Evolutionary conservation across 345 rosid species (phyloP).

Genomic region (Diplotaxis tenuifolia): DNA sequence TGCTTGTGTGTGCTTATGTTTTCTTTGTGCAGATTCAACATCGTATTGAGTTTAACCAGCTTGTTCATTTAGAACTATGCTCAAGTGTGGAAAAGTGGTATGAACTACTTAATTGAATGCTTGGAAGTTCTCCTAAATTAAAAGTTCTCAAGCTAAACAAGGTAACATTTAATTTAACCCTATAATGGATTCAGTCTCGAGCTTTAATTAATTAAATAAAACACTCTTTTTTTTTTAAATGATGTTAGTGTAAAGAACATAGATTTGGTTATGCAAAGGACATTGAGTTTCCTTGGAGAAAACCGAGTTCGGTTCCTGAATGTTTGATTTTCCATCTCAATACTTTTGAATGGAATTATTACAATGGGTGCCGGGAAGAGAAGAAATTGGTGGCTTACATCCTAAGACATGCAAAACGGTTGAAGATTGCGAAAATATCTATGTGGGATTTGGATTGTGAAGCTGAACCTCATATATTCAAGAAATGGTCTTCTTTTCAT

Average conservation of each 20-base stretch:
- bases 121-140: slow-evolving; percentile 15
- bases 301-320: background rate
- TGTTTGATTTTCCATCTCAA: background rate
- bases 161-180: background rate
- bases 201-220: background rate
- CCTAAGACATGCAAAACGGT: background rate
- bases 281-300: background rate
- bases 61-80: background rate
- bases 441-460: background rate
- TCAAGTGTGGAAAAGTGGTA: background rate
- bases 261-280: background rate
- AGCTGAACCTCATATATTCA: background rate
- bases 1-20: background rate
- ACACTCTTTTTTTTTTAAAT: background rate
- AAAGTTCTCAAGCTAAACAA: slow-evolving; percentile 7
- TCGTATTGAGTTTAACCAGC: background rate
- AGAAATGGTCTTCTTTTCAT: background rate
- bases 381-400: background rate
- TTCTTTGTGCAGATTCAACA: background rate
- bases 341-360: background rate
- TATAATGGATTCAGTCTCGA: background rate
- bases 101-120: slow-evolving; percentile 9
- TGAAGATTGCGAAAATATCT: background rate
- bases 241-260: background rate
- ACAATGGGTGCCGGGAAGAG: background rate